Evolutionary conservation across 1,284 basidiomycete species (phyloP), one percentile per base, ranked within the genome.

Genomic region (Tetrapyrgos nigripes): DNA sequence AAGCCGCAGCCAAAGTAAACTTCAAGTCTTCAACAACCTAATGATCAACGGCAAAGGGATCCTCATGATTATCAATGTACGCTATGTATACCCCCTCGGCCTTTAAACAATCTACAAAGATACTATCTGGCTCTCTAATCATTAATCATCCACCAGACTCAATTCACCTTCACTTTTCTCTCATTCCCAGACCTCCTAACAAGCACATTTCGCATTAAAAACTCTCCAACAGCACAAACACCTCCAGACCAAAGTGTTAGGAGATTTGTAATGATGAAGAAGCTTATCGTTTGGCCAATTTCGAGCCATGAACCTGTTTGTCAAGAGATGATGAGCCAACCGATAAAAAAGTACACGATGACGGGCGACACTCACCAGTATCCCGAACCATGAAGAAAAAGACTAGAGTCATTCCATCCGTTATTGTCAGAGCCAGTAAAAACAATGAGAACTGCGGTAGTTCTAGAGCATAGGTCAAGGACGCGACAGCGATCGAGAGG

Each of bases 301-400:
- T 96, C 92, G 54, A 96, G 76, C 94, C 94, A 96, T 5, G 91
- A 93, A 0, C 90, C 89, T 81, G 52, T 26, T 23, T 64, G 10
- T 50, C 57, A 28, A n/a, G 19, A 27, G 37, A 31, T 24, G 27
- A n/a, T 19, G 27, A 49, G 33, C 35, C 14, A 44, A 46, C 40
- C 44, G 55, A 45, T 27, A 48, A 13, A 23, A 13, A 47, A 24
- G 23, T 8, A 43, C 3, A 27, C 8, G 4, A 29, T 14, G 14
- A 26, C 21, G 31, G 58, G 24, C 17, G 40, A 31, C 3, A 24
- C 76, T 62, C 66, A 79, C 91, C 91, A 28, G 87, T 88, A 69
- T 94, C 93, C 28, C 85, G 87, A 44, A 96, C 93, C 31, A 86
- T 85, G 75, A 91, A 89, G 75, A 96, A 94, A 75, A 96, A 96